Conservation (phyloP, 2,329 filamentous ascomycete species). For the Parastagonospora avenae region DNA sequence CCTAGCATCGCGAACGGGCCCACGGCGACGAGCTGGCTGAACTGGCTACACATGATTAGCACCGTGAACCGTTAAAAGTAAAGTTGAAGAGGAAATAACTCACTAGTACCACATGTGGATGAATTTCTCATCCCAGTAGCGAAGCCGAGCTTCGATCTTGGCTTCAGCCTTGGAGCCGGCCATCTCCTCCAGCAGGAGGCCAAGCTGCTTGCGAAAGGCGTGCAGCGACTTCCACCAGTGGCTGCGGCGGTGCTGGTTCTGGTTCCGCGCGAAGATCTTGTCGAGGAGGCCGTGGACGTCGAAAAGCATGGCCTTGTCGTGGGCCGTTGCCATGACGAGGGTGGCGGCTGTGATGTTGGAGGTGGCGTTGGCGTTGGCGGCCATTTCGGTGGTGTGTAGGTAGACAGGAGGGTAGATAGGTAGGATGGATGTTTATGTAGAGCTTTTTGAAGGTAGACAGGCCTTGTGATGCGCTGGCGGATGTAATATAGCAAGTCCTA, state of each 20-base stretch:
- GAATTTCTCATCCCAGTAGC: conserved; percentile 47
- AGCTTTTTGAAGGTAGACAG: background rate
- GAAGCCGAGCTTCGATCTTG: conserved; percentile 38
- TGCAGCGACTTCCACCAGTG: conserved; percentile 82
- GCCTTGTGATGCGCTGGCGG: conserved; percentile 4
- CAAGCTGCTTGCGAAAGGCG: conserved; percentile 70
- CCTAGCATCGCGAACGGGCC: conserved; percentile 54
- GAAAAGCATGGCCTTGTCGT: conserved; percentile 38
- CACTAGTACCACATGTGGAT: conserved; percentile 47
- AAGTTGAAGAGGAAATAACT: conserved; percentile 25
- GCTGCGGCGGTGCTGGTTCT: conserved; percentile 83
- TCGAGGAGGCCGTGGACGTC: conserved; percentile 64
- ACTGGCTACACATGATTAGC: conserved; percentile 37
- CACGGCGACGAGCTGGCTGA: conserved; percentile 53
- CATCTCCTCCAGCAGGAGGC: conserved; percentile 55
- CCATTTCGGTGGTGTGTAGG: conserved; percentile 9
- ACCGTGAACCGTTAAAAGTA: background rate
- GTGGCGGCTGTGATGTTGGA: conserved; percentile 23
- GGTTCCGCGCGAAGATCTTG: conserved; percentile 80
- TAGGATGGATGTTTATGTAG: background rate
- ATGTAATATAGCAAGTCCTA: conserved; percentile 10
- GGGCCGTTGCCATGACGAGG: conserved; percentile 22
- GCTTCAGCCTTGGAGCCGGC: conserved; percentile 14
- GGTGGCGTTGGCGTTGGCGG: conserved; percentile 7
- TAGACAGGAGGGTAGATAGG: background rate